A percentile compares a stretch with the other conserved stretches of the same genome.
Evolutionary conservation across 306 rosid species (phyloP).

Genomic region (Alnus glutinosa): DNA sequence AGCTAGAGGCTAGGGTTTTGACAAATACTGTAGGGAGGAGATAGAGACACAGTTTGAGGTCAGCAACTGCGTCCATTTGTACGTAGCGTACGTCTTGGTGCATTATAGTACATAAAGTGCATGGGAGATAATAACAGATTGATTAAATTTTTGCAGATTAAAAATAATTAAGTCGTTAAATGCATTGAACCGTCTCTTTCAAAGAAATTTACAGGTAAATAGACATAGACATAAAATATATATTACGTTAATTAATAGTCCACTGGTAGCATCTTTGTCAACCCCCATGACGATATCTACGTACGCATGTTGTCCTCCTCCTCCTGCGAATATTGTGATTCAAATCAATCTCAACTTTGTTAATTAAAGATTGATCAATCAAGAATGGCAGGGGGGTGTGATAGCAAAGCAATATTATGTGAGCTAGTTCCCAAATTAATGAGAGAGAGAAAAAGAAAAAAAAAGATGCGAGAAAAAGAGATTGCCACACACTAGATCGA

Average conservation of each 20-base stretch:
- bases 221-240: no score
- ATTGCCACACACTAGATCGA: no score
- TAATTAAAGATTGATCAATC: background rate
- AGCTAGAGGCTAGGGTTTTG: conserved; percentile 15
- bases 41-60: conserved; percentile 29
- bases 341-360: conserved; percentile 28
- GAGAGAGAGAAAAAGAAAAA: no score
- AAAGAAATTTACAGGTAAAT: conserved; percentile 2
- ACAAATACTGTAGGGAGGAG: conserved; percentile 28
- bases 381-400: background rate
- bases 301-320: conserved; percentile 26
- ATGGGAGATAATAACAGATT: conserved; percentile 7
- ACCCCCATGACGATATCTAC: conserved; percentile 48
- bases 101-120: conserved; percentile 49
- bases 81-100: conserved; percentile 19
- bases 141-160: background rate
- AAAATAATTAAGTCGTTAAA: conserved; percentile 20
- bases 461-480: no score
- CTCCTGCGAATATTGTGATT: conserved; percentile 18
- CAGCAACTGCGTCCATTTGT: conserved; percentile 39
- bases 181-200: conserved; percentile 23
- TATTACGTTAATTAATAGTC: conserved; percentile 5
- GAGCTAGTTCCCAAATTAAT: no score
- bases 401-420: no score
- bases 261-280: conserved; percentile 54